Evolutionary conservation across 148 eudicot species (phyloP).

Genomic region (Rhododendron simsii): DNA sequence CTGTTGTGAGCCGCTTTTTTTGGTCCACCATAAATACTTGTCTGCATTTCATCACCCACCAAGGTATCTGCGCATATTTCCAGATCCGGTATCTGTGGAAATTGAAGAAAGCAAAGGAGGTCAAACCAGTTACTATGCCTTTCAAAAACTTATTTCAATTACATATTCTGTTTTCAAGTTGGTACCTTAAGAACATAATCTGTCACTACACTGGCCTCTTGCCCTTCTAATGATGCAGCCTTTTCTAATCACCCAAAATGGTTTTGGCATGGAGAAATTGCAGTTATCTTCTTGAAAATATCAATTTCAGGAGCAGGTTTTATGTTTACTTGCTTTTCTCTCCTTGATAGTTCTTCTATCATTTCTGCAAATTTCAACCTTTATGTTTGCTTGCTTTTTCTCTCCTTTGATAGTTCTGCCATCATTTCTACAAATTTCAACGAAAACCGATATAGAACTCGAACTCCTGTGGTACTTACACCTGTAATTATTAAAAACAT

Average conservation of each 20-base stretch:
- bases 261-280: neutral
- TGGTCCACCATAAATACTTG: constrained; percentile 88
- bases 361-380: neutral
- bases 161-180: neutral
- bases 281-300: constrained; percentile 50
- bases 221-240: constrained; percentile 64
- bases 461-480: neutral
- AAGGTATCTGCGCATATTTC: constrained; percentile 80
- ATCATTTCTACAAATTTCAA: too few species aligned
- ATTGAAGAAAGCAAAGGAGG: neutral
- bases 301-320: constrained; percentile 61
- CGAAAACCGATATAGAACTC: neutral
- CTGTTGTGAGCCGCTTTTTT: constrained; percentile 79
- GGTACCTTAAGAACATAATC: constrained; percentile 78
- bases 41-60: constrained; percentile 76
- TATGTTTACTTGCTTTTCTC: constrained; percentile 43
- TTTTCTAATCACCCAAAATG: constrained; percentile 4
- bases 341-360: neutral
- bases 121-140: neutral
- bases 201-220: constrained; percentile 56
- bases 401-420: too few species aligned
- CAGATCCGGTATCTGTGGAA: constrained; percentile 70
- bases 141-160: too few species aligned
- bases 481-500: too few species aligned
- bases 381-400: too few species aligned